Evolutionary conservation across 345 rosid genomes (phyloP).

Genomic region (Syzygium aromaticum): DNA sequence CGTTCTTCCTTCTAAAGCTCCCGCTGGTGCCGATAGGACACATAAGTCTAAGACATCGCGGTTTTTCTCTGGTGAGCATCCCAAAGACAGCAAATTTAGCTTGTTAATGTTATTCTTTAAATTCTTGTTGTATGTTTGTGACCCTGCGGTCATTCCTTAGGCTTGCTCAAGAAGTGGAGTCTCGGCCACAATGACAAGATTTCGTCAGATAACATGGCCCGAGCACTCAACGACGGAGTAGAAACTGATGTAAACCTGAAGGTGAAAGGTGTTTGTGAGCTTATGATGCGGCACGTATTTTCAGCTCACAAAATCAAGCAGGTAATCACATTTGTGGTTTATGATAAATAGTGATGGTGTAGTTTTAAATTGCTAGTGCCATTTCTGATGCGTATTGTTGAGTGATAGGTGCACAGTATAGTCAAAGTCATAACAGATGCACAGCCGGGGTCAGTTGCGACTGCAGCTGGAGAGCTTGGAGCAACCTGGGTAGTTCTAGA

Average conservation of each 20-base stretch:
- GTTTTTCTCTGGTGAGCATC: conserved; percentile 15
- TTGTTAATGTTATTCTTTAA: background rate
- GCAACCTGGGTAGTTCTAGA: conserved; percentile 32
- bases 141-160: background rate
- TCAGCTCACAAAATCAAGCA: conserved; percentile 10
- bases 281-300: conserved; percentile 18
- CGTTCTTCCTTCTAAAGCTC: conserved; percentile 15
- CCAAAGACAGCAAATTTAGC: background rate
- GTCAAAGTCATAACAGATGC: conserved; percentile 20
- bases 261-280: conserved; percentile 12
- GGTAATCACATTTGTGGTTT: background rate
- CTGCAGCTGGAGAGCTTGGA: conserved; percentile 13
- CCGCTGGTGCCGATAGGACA: background rate
- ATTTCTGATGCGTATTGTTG: background rate
- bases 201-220: background rate
- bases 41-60: background rate
- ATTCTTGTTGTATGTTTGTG: background rate
- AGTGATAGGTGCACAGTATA: conserved; percentile 12
- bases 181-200: background rate
- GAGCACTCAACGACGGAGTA: background rate
- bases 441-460: conserved; percentile 17
- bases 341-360: background rate
- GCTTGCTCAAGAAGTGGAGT: conserved; percentile 14
- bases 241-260: background rate
- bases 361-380: background rate